Evolutionary conservation across 1,139 yeast species (phyloP).

Genomic region (Suhomyces chickasaworum): DNA sequence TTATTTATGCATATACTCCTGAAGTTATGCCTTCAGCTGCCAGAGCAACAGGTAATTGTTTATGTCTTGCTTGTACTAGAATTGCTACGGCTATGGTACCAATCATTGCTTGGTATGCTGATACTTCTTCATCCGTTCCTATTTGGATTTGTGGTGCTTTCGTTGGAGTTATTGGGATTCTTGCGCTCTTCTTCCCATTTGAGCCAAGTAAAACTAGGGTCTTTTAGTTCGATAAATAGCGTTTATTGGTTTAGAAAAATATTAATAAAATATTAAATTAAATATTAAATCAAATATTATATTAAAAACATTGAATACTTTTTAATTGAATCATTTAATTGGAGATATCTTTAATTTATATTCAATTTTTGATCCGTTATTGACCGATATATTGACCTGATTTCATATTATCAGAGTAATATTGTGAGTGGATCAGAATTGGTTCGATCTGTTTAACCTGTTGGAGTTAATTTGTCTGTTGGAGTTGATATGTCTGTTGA

Average conservation of each 20-base stretch:
- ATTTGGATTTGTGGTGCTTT: constrained; percentile 63
- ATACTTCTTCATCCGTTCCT: constrained; percentile 48
- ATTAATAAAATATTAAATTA: constrained; percentile 47
- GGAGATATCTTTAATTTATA: too few relatives aligned
- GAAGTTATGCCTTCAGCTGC: constrained; percentile 59
- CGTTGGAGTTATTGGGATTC: constrained; percentile 45
- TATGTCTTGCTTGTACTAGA: constrained; percentile 51
- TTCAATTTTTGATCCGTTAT: too few relatives aligned
- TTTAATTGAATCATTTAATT: too few relatives aligned
- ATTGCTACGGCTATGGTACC: constrained; percentile 54
- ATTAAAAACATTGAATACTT: too few relatives aligned
- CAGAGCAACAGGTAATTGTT: constrained; percentile 58
- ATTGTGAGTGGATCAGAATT: too few relatives aligned
- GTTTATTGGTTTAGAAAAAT: background rate
- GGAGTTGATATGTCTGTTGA: too few relatives aligned
- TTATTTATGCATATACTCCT: constrained; percentile 59
- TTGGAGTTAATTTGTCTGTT: too few relatives aligned
- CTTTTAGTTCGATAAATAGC: constrained; percentile 15
- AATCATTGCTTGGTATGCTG: constrained; percentile 50
- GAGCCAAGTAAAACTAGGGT: constrained; percentile 39
- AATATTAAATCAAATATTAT: too few relatives aligned
- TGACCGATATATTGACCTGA: too few relatives aligned
- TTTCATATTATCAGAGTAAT: too few relatives aligned
- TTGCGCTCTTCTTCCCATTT: constrained; percentile 49
- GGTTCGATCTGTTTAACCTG: too few relatives aligned